These are phyloP conservation scores for Sedum album DNA, from an alignment of 164 flowering plant species.

Conservation along the genomic window DNA sequence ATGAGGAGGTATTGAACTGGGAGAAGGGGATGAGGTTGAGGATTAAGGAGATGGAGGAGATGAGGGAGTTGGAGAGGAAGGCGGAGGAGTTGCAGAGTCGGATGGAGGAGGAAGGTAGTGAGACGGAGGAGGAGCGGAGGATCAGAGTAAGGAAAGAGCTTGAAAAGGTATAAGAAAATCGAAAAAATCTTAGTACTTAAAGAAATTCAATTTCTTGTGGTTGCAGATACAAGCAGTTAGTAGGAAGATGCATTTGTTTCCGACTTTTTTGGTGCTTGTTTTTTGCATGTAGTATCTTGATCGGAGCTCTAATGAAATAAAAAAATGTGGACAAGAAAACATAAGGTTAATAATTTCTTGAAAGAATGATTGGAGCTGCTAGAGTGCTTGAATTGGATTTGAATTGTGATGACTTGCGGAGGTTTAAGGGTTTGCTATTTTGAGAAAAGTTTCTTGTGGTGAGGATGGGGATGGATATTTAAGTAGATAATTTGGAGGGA, in stretches of 20 bases:
- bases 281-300: too few relatives aligned
- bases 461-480: neutral
- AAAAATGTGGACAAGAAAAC: too few relatives aligned
- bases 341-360: too few relatives aligned
- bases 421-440: neutral
- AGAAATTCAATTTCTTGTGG: neutral
- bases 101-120: slow-evolving; percentile 28
- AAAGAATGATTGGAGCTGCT: neutral
- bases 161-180: slow-evolving; percentile 50
- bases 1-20: slow-evolving; percentile 47
- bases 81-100: slow-evolving; percentile 77
- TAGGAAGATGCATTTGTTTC: neutral
- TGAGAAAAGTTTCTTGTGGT: neutral
- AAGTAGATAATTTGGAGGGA: neutral
- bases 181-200: neutral
- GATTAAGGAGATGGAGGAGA: slow-evolving; percentile 76
- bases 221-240: neutral
- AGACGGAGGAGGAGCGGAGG: slow-evolving; percentile 78
- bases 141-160: slow-evolving; percentile 78
- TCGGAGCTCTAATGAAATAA: too few relatives aligned
- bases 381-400: neutral
- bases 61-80: slow-evolving; percentile 74
- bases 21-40: slow-evolving; percentile 70
- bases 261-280: too few relatives aligned
- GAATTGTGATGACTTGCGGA: neutral